Conservation (phyloP, 768 basidiomycete genomes). For the Russula vinacea region DNA sequence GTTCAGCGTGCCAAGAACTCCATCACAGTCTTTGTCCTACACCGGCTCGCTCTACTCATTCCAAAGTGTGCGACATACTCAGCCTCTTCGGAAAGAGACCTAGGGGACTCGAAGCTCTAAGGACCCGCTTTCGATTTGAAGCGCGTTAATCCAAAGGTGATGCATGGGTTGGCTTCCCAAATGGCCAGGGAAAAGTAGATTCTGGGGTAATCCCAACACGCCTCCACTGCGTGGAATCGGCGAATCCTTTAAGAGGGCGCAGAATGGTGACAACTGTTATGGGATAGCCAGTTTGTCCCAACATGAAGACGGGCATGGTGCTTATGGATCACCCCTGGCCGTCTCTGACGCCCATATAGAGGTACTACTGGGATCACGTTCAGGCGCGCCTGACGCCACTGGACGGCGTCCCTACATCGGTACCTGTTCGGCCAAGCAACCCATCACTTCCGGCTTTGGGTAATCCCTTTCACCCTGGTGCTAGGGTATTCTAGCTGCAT, state of each 20-base stretch:
- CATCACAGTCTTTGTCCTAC: neutral
- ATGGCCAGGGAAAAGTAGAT: neutral
- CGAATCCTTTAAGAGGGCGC: neutral
- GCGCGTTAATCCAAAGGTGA: neutral
- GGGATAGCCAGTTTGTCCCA: neutral
- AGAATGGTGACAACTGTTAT: neutral
- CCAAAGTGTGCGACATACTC: conserved; percentile 5
- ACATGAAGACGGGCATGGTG: neutral
- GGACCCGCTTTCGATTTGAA: neutral
- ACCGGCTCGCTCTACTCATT: conserved; percentile 18
- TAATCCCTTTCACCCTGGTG: conserved; percentile 11
- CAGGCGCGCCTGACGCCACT: neutral
- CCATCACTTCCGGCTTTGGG: neutral
- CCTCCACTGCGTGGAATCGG: conserved; percentile 6
- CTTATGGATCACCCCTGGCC: neutral
- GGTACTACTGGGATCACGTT: neutral
- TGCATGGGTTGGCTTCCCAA: neutral
- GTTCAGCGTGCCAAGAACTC: neutral
- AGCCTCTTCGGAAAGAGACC: neutral
- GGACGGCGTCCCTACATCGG: neutral
- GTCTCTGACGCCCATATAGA: neutral
- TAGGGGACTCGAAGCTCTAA: neutral
- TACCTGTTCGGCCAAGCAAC: neutral
- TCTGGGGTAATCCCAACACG: neutral
- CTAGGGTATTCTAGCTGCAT: conserved; percentile 3